phyloP scores from a whole-genome alignment of 441 rosid genomes.

The Adansonia madagascariensis region DNA sequence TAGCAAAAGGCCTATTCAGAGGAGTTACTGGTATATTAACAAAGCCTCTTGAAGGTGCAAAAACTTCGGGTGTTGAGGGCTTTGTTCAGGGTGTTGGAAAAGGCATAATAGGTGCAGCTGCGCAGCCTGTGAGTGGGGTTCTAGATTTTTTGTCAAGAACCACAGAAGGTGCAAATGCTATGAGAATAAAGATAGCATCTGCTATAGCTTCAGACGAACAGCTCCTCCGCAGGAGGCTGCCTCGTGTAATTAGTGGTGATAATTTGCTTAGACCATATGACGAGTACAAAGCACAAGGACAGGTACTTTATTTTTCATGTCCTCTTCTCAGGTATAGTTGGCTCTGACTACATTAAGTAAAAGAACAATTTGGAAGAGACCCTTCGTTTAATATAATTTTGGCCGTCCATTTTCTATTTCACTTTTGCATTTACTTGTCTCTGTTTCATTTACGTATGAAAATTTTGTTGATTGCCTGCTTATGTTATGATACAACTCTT shows the following conservation, averaged over 20 bases:
- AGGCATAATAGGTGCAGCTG: slow-evolving; percentile 98
- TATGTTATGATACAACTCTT: slow-evolving; percentile 21
- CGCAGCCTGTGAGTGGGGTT: slow-evolving; percentile 99
- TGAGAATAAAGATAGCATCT: slow-evolving; percentile 96
- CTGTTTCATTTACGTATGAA: slow-evolving; percentile 8
- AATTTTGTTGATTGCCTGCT: not conserved
- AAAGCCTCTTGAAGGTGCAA: slow-evolving; percentile 98
- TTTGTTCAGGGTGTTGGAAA: slow-evolving; percentile 98
- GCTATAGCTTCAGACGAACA: slow-evolving; percentile 99
- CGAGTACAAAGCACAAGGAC: slow-evolving; percentile 89
- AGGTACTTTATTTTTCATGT: slow-evolving; percentile 48
- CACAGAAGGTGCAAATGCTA: slow-evolving; percentile 99
- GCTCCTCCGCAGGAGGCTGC: slow-evolving; percentile 89
- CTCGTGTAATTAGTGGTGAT: slow-evolving; percentile 91
- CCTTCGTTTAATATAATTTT: not conserved
- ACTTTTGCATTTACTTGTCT: not conserved
- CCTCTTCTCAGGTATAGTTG: not conserved
- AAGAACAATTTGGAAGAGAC: not conserved
- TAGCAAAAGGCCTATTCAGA: slow-evolving; percentile 95
- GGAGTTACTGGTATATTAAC: slow-evolving; percentile 98
- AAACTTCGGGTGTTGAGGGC: slow-evolving; percentile 95
- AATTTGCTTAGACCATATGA: slow-evolving; percentile 88
- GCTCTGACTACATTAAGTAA: not conserved
- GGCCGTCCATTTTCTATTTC: not conserved
- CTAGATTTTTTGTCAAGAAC: slow-evolving; percentile 97